phyloP scores from a whole-genome alignment of 1,284 basidiomycete species.

The Spongiforma sp. region DNA sequence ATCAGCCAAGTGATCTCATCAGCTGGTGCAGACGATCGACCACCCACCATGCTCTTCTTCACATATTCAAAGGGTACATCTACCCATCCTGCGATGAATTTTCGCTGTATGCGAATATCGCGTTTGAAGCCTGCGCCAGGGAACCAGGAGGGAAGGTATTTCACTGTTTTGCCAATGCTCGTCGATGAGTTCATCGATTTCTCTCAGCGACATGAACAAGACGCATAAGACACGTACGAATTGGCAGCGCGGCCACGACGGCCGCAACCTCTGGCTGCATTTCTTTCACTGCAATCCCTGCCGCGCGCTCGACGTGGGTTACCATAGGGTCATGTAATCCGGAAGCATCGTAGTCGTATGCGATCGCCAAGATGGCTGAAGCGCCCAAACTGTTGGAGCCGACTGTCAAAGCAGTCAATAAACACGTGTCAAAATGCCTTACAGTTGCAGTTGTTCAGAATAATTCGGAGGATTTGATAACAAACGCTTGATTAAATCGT shows the following conservation, averaged over 20 bases:
- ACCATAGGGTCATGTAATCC: slow-evolving; percentile 27
- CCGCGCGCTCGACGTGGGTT: slow-evolving; percentile 17
- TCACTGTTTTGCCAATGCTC: slow-evolving; percentile 14
- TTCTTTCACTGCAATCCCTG: slow-evolving; percentile 15
- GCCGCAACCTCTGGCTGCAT: slow-evolving; percentile 25
- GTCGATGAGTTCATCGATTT: background rate
- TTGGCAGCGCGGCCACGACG: slow-evolving; percentile 21
- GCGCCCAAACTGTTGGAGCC: slow-evolving; percentile 18
- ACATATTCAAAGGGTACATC: slow-evolving; percentile 28
- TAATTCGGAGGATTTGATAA: slow-evolving; percentile 5
- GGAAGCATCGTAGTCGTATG: slow-evolving; percentile 28
- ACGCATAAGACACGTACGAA: slow-evolving; percentile 15
- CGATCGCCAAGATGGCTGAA: slow-evolving; percentile 27
- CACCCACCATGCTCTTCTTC: slow-evolving; percentile 27
- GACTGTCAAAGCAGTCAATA: background rate
- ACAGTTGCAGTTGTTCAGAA: slow-evolving; percentile 26
- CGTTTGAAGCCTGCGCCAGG: slow-evolving; percentile 27
- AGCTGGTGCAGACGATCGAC: background rate
- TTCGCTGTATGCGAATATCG: slow-evolving; percentile 12
- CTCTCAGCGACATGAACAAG: background rate
- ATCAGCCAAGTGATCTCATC: background rate
- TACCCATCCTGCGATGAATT: slow-evolving; percentile 13
- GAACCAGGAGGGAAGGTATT: slow-evolving; percentile 27
- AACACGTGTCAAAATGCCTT: background rate
- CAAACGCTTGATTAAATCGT: slow-evolving; percentile 24